Evolutionary conservation across 768 basidiomycete genomes (phyloP), one percentile per base, ranked within the genome.

Genomic region (Cystobasidium onofrii): DNA sequence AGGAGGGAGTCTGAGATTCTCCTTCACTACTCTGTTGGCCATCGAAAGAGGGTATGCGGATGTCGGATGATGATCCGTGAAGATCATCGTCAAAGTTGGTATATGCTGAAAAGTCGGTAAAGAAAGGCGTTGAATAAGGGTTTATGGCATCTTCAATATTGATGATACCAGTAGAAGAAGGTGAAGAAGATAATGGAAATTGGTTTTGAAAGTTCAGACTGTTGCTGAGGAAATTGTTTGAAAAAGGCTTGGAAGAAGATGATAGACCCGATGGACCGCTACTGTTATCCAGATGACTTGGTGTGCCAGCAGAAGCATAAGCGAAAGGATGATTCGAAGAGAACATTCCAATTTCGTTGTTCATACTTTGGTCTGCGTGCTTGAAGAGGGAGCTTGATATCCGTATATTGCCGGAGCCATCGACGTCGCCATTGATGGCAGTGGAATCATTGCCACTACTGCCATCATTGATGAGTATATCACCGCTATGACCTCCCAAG

Each of bases 361-460:
- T n/a, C 25, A 39, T 39, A 20, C 57, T 31, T 18, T 61, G 4
- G 57, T 61, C 25, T 10, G 15, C 17, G 13, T 41, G 12, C 50
- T 67, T 41, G 27, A 52, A 67, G 31, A 50, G 50, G 1, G 65
- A 67, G 15, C 18, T 67, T 17, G 39, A 46, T 50, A 54, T 52
- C 29, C 41, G 46, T 25, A 33, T 41, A 67, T 43, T 18, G 17
- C 15, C 15, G 18, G 65, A 67, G 31, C 13, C 1, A 31, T 67
- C 63, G 65, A 67, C 43, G 12, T 25, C 43, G 65, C 52, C 65
- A 29, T 52, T 52, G 25, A 52, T 52, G 25, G 15, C 4, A 34
- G 63, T 18, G 25, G 25, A 27, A 1, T 33, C 44, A 9, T 33
- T 67, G 9, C 20, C 31, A 17, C 65, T 46, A 67, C 43, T 39